phyloP scores from a whole-genome alignment of 116 monocot species.

The Posidonia oceanica region DNA sequence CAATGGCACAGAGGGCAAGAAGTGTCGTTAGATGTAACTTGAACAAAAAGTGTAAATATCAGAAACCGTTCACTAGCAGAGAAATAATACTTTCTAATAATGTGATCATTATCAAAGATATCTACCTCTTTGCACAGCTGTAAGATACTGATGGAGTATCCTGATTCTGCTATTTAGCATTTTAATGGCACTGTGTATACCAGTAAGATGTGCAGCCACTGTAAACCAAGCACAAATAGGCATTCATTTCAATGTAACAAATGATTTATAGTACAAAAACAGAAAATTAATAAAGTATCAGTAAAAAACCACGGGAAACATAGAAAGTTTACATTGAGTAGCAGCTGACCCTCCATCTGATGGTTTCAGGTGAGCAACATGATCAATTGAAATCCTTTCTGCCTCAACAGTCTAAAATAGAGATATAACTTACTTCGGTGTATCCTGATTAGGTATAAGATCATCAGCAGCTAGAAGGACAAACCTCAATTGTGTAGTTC shows the following conservation, averaged over 20 bases:
- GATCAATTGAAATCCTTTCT: conserved; percentile 96
- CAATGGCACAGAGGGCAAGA: too few relatives aligned
- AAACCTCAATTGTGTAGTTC: conserved; percentile 96
- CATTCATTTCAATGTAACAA: not conserved
- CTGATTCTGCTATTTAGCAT: conserved; percentile 68
- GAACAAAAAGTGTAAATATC: not conserved
- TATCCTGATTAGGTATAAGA: not conserved
- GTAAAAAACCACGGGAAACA: too few relatives aligned
- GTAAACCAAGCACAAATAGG: conserved; percentile 9
- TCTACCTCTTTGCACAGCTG: conserved; percentile 82
- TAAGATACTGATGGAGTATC: conserved; percentile 50
- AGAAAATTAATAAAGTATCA: not conserved
- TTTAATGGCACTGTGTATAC: conserved; percentile 99
- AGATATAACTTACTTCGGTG: not conserved
- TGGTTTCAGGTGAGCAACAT: conserved; percentile 99
- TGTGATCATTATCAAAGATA: not conserved
- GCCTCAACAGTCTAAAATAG: conserved; percentile 89
- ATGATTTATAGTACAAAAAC: not conserved
- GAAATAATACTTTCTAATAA: not conserved
- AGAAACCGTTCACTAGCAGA: not conserved
- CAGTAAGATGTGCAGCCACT: conserved; percentile 99
- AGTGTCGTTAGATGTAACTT: too few relatives aligned
- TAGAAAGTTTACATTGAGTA: conserved; percentile 65
- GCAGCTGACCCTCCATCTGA: conserved; percentile 99
- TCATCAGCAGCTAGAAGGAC: conserved; percentile 8